phyloP scores from a whole-genome alignment of 176 grass and related monocot species.

The Aegilops tauschii region DNA sequence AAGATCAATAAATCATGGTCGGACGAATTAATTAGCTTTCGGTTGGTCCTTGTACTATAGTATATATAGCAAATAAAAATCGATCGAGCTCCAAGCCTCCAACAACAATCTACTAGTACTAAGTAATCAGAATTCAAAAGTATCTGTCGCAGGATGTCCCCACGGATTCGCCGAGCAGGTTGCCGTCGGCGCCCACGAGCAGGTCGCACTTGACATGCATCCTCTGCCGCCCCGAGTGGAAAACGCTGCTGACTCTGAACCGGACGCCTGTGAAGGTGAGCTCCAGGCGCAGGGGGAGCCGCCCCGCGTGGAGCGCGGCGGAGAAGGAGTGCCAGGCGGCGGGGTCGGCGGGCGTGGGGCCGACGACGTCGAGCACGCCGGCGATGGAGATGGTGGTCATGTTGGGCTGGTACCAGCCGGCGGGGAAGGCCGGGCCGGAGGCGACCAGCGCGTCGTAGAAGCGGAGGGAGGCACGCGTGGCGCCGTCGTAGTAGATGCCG shows the following conservation, averaged over 20 bases:
- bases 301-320: neutral
- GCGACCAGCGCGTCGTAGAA: slow-evolving; percentile 31
- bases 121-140: neutral
- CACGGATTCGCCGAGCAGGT: neutral
- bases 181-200: slow-evolving; percentile 27
- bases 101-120: too few species aligned
- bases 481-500: slow-evolving; percentile 55
- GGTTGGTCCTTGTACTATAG: too few species aligned
- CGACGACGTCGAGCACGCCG: slow-evolving; percentile 20
- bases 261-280: slow-evolving; percentile 30
- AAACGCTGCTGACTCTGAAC: slow-evolving; percentile 23
- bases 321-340: slow-evolving; percentile 22
- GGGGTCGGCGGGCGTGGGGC: neutral
- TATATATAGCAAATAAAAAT: too few species aligned
- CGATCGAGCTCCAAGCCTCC: too few species aligned
- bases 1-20: too few species aligned
- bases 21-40: too few species aligned
- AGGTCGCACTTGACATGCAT: slow-evolving; percentile 52
- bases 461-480: slow-evolving; percentile 22
- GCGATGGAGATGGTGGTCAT: slow-evolving; percentile 45
- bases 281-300: slow-evolving; percentile 38
- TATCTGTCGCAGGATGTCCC: slow-evolving; percentile 30
- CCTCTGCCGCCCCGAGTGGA: slow-evolving; percentile 24
- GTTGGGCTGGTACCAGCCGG: slow-evolving; percentile 56
- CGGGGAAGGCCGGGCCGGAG: slow-evolving; percentile 25